Evolutionary conservation across 2,329 filamentous ascomycete species (phyloP).

Genomic region (Diplodia corticola): DNA sequence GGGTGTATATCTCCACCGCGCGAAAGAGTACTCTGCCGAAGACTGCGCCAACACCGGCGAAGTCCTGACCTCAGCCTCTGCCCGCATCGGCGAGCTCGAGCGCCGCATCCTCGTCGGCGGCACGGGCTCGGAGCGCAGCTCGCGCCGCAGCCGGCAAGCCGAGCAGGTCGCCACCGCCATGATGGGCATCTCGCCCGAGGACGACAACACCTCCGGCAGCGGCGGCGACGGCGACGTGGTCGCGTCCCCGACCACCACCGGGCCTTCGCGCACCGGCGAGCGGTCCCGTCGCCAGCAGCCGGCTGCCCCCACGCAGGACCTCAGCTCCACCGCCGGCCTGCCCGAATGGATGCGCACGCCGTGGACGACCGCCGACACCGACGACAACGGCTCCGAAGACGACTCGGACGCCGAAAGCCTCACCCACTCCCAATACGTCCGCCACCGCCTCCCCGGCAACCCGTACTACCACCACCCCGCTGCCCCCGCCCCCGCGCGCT

Average conservation of each 20-base stretch:
- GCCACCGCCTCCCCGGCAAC: constrained; percentile 1
- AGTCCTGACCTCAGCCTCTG: constrained; percentile 44
- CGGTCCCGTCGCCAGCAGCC: neutral
- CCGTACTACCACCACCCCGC: neutral
- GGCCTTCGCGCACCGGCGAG: constrained; percentile 24
- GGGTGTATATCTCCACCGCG: constrained; percentile 60
- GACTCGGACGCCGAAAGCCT: neutral
- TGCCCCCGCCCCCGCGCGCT: neutral
- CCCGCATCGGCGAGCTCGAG: constrained; percentile 56
- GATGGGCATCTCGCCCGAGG: constrained; percentile 24
- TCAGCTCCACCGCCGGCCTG: neutral
- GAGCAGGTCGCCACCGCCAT: constrained; percentile 28
- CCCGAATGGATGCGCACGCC: constrained; percentile 18
- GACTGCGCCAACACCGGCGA: constrained; percentile 32
- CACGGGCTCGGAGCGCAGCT: constrained; percentile 27
- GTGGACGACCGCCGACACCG: neutral
- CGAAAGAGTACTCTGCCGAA: constrained; percentile 56
- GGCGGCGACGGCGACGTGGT: constrained; percentile 46
- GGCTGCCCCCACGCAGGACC: neutral
- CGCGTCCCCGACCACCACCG: constrained; percentile 24
- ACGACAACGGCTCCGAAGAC: neutral
- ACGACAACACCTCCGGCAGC: constrained; percentile 49
- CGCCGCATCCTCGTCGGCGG: constrained; percentile 51
- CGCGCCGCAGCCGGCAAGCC: constrained; percentile 28
- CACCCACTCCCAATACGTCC: neutral